Evolutionary conservation across 805 yeast genomes (phyloP).

Genomic region (Allodekkera sacchari): DNA sequence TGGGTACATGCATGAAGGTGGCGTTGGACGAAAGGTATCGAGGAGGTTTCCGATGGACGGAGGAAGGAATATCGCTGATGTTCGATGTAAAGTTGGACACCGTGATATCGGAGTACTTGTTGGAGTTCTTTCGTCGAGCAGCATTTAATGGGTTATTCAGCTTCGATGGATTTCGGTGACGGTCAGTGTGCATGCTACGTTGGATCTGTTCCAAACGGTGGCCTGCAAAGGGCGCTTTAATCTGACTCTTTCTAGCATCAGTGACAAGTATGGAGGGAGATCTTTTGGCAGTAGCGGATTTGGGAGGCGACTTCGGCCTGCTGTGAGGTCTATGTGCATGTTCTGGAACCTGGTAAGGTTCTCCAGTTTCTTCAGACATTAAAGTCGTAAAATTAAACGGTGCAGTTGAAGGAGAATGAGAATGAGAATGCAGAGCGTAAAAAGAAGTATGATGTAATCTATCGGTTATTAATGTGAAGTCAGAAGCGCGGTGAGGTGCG

Average conservation of each 20-base stretch:
- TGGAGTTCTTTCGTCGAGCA: constrained; percentile 12
- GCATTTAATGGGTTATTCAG: constrained; percentile 9
- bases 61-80: constrained; percentile 84
- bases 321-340: too few relatives aligned
- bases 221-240: constrained; percentile 75
- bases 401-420: too few relatives aligned
- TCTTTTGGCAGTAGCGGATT: constrained; percentile 54
- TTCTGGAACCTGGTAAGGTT: too few relatives aligned
- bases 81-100: constrained; percentile 72
- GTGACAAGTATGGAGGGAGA: constrained; percentile 93
- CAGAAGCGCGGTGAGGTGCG: too few relatives aligned
- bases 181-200: constrained; percentile 10
- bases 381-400: too few relatives aligned
- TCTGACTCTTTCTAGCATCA: constrained; percentile 58
- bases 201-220: constrained; percentile 26
- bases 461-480: too few relatives aligned
- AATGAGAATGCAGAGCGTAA: too few relatives aligned
- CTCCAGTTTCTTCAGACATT: too few relatives aligned
- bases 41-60: constrained; percentile 30
- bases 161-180: constrained; percentile 5
- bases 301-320: not conserved
- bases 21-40: constrained; percentile 10
- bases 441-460: too few relatives aligned
- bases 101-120: constrained; percentile 66
- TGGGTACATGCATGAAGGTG: constrained; percentile 12